Base-by-base conservation (phyloP, 2,329 filamentous ascomycete species). In the Cercospora canescens region DNA sequence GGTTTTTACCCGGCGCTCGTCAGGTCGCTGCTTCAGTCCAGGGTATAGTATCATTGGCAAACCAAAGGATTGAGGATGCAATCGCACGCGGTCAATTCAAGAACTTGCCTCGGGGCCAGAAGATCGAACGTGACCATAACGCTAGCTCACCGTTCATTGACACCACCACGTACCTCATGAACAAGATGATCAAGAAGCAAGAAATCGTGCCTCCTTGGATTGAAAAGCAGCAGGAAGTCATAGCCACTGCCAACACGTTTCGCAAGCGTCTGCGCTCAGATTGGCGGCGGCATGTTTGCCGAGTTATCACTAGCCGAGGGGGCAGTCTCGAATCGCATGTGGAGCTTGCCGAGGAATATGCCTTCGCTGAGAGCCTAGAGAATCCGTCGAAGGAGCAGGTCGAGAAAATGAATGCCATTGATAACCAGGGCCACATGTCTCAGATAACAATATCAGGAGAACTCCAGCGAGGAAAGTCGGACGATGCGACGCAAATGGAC, bases 191-290 rank as follows among this genome's bases (percentile, higher is more conserved):
- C 69, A 92, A 97, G 80, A 90, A 91, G 65, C 95, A 99, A 79
- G 94, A 97, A 21, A 92, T 98, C 66, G 92, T 96, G 0, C 95
- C 95, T 0, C 94, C 94, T 0, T 99, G 95, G 95, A 98, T 99
- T 66, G 95, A 99, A 79, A 98, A 97, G 80, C 95, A 99, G 78
- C 94, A 98, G 76, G 93, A 97, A 74, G 82, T 98, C 6, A 85
- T 88, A 11, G 88, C 87, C 67, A 86, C 91, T 0, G 86, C 89
- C 1, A 85, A 83, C 12, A 83, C 84, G 1, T 97, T 99, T 75
- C 86, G 95, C 2, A 80, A 83, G 2, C 83, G 92, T n/a, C 76
- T 98, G 67, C 84, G 94, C 37, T 87, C 85, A 24, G 93, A 96
- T 72, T 98, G 94, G 94, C 89, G 87, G 76, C 85, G 93, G 45